Evolutionary conservation across 805 yeast species (phyloP), one percentile per base, ranked within the genome.

Genomic region (Nakazawaea populi): DNA sequence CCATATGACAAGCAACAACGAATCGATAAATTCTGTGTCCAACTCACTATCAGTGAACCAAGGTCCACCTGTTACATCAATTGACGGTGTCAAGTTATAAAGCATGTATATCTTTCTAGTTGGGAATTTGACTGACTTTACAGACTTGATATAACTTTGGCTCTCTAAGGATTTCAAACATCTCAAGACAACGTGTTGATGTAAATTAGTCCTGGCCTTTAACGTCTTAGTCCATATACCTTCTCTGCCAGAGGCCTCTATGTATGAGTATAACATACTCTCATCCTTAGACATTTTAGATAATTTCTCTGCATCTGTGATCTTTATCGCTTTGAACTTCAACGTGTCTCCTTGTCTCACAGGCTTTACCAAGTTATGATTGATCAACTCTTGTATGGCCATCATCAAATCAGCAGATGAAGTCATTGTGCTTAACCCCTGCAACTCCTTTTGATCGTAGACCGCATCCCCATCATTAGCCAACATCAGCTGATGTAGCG

Each of bases 41-140:
- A 94, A 74, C 67, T 94, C 98, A 36, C 91, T 83, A 64, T 94
- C 99, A 0, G 97, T 90, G 64, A 91, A 94, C 99, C 99, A 94
- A 4, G 98, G 98, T 5, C 99, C 99, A 56, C 99, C 99, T 0
- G 98, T 94, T 38, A 94, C 94, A 57, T 92, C 98, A 34, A 89
- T 84, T 3, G 96, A 86, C 5, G 99, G 99, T 64, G 90, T 96
- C 57, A 94, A 72, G 62, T 89, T 84, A 64, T 91, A 92, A 49
- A 94, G 75, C 98, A 94, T 94, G 68, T 92, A 95, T 35, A 94
- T 92, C 62, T 94, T 94, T 56, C 99, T 77, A 1, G 97, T 92
- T 11, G 98, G 97, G 66, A 80, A 65, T 52, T 88, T 92, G 34
- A 94, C 98, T 28, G 89, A 82, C 64, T 94, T 92, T 63, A 94